Conservation (phyloP, 2,329 filamentous ascomycete species). For the Penicillium griseofulvum region DNA sequence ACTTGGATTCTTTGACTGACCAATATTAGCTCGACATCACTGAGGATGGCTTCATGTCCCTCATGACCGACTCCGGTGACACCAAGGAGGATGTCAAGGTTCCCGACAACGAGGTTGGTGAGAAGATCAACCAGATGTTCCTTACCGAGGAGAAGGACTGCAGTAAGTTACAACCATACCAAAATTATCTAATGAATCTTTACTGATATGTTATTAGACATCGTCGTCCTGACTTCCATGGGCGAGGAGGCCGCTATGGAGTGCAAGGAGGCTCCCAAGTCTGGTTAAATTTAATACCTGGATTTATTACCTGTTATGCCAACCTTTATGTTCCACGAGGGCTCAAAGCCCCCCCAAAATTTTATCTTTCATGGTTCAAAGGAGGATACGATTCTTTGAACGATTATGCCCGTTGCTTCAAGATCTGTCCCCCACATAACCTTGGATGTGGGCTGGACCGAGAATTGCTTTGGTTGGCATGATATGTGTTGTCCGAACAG, state of each 20-base stretch:
- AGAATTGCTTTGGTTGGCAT: slow-evolving; percentile 39
- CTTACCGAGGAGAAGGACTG: slow-evolving; percentile 82
- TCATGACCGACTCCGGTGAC: slow-evolving; percentile 82
- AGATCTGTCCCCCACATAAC: slow-evolving; percentile 26
- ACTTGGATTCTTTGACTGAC: background rate
- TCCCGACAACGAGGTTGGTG: slow-evolving; percentile 83
- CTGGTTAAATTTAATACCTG: slow-evolving; percentile 25
- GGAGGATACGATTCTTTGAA: slow-evolving; percentile 29
- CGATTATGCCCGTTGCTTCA: slow-evolving; percentile 24
- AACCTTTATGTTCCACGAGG: slow-evolving; percentile 31
- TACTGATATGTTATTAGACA: slow-evolving; percentile 55
- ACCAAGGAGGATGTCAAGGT: slow-evolving; percentile 95
- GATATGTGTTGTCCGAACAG: slow-evolving; percentile 33
- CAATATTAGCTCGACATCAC: slow-evolving; percentile 74
- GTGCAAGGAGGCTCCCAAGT: slow-evolving; percentile 77
- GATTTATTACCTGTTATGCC: slow-evolving; percentile 29
- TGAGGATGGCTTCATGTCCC: slow-evolving; percentile 90
- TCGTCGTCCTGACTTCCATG: slow-evolving; percentile 93
- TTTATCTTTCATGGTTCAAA: slow-evolving; percentile 30
- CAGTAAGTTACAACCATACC: slow-evolving; percentile 63
- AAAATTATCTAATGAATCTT: background rate
- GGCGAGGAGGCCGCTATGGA: slow-evolving; percentile 90
- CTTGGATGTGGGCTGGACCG: slow-evolving; percentile 36
- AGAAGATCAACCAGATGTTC: slow-evolving; percentile 82
- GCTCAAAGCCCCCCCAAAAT: slow-evolving; percentile 21